These are phyloP conservation scores for Golubevia sp. DNA, from an alignment of 1,284 basidiomycete species.

Conservation along the genomic window DNA sequence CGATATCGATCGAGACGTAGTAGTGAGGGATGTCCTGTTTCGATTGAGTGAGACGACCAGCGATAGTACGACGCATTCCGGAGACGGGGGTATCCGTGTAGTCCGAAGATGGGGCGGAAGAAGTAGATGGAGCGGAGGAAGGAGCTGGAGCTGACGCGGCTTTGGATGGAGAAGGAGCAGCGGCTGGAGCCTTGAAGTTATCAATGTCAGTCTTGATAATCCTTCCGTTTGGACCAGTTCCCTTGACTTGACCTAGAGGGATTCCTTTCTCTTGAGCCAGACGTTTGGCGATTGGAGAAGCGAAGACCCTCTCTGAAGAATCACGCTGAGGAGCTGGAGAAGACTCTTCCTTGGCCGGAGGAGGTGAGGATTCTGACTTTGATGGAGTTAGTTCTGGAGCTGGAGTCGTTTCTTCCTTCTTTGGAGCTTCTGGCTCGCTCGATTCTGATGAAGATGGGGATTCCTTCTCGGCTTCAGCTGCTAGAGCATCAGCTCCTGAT, in stretches of 20 bases:
- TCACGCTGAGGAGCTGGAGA: conserved; percentile 58
- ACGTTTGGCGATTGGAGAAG: conserved; percentile 92
- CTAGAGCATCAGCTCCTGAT: conserved; percentile 77
- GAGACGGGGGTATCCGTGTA: conserved; percentile 90
- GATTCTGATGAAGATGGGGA: conserved; percentile 8
- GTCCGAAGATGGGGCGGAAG: conserved; percentile 66
- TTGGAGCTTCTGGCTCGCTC: conserved; percentile 25
- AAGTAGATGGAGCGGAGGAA: conserved; percentile 22
- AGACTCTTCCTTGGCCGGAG: conserved; percentile 45
- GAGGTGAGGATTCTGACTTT: conserved; percentile 65
- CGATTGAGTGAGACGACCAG: conserved; percentile 83
- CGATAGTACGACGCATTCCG: conserved; percentile 94
- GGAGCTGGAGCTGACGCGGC: conserved; percentile 18
- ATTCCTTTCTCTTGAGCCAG: conserved; percentile 94
- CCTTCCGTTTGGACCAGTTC: conserved; percentile 88
- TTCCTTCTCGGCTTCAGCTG: conserved; percentile 65
- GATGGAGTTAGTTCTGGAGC: conserved; percentile 54
- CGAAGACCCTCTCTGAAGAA: conserved; percentile 72
- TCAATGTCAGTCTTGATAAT: conserved; percentile 94
- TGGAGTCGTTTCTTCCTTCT: conserved; percentile 15
- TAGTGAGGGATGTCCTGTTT: conserved; percentile 97
- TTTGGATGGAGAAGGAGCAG: conserved; percentile 15
- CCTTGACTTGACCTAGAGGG: conserved; percentile 87
- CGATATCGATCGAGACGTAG: conserved; percentile 91
- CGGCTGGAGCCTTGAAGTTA: conserved; percentile 68